A percentile compares a stretch with the other conserved stretches of the same genome.
Evolutionary conservation across 345 rosid genomes (phyloP).

Genomic region (Diplotaxis tenuifolia): DNA sequence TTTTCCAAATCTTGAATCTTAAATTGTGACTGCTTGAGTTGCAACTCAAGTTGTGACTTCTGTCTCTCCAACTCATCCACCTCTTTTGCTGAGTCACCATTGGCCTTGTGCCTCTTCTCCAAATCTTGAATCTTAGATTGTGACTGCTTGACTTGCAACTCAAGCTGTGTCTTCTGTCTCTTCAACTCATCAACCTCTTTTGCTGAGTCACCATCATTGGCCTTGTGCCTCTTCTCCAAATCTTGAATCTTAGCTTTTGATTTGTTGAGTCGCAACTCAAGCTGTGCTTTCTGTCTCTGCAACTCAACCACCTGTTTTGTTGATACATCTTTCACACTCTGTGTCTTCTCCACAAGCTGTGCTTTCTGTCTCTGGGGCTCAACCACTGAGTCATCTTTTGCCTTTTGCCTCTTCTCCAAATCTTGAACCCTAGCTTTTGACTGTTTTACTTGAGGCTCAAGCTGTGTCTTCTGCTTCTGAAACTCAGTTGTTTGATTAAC

Average conservation of each 20-base stretch:
- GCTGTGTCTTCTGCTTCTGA: conserved; percentile 1
- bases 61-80: not conserved
- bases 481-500: conserved; percentile 1
- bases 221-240: not conserved
- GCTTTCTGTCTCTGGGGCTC: not conserved
- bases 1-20: not conserved
- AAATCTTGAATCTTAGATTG: not conserved
- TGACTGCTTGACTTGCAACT: not conserved
- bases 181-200: not conserved
- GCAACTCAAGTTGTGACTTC: not conserved
- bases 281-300: not conserved
- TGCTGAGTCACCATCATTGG: not conserved
- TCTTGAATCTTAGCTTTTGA: not conserved
- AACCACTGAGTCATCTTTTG: not conserved
- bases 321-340: not conserved
- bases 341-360: not conserved
- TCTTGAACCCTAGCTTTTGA: not conserved
- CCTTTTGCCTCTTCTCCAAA: not conserved
- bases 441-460: not conserved
- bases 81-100: not conserved
- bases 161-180: not conserved
- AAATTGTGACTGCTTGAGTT: not conserved
- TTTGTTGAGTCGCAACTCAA: not conserved
- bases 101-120: not conserved
- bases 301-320: not conserved